These are phyloP conservation scores for Excoecaria agallocha DNA, from an alignment of 345 rosid genomes.

Conservation along the genomic window DNA sequence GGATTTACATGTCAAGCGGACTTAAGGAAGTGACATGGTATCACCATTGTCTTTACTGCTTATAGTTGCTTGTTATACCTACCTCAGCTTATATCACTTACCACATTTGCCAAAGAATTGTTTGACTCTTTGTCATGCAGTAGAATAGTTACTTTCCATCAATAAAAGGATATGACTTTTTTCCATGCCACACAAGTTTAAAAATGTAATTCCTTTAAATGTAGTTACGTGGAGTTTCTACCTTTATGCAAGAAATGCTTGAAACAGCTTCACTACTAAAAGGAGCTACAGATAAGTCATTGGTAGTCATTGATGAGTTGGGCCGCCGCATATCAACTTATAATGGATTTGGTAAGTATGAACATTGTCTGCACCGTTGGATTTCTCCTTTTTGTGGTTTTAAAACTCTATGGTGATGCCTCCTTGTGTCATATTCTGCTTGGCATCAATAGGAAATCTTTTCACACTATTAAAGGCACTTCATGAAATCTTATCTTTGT, in stretches of 20 bases:
- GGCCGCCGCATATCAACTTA: conserved; percentile 98
- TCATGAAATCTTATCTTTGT: background rate
- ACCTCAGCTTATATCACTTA: too few relatives aligned
- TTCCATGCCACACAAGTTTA: conserved; percentile 17
- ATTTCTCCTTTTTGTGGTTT: background rate
- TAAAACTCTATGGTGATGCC: background rate
- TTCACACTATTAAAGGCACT: background rate
- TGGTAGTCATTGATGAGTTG: conserved; percentile 93
- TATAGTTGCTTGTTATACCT: too few relatives aligned
- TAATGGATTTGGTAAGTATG: too few relatives aligned
- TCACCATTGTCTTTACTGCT: background rate
- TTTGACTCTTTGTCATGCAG: too few relatives aligned
- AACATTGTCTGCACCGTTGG: conserved; percentile 28
- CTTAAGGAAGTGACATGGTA: background rate
- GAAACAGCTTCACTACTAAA: conserved; percentile 94
- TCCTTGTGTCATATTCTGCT: background rate
- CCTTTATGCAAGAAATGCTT: conserved; percentile 99
- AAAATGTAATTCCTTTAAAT: conserved; percentile 9
- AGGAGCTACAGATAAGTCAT: conserved; percentile 84
- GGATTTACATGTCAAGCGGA: too few relatives aligned
- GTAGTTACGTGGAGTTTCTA: conserved; percentile 92
- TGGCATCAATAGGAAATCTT: background rate
- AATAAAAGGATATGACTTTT: too few relatives aligned
- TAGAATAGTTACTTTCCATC: too few relatives aligned
- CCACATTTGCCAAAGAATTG: too few relatives aligned